Evolutionary conservation across 257 asterid genomes (phyloP).

Genomic region (Verbascum thapsus): DNA sequence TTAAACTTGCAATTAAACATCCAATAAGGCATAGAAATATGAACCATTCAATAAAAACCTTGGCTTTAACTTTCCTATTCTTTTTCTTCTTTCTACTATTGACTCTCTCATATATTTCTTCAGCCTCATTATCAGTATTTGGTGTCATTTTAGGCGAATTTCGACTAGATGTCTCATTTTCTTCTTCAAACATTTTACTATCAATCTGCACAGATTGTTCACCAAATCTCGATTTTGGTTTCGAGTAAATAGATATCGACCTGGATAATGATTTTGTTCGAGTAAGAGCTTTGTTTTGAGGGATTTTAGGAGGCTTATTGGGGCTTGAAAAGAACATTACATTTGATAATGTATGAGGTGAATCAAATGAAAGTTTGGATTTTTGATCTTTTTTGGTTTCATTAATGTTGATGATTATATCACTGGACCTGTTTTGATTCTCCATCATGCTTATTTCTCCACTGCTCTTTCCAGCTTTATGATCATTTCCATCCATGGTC

Average conservation of each 20-base stretch:
- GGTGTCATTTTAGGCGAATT: too few species aligned
- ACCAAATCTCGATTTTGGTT: slow-evolving; percentile 93
- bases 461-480: slow-evolving; percentile 29
- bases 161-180: too few species aligned
- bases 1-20: slow-evolving; percentile 57
- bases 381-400: slow-evolving; percentile 53
- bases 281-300: slow-evolving; percentile 51
- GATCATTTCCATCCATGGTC: slow-evolving; percentile 43
- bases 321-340: slow-evolving; percentile 49
- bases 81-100: slow-evolving; percentile 61
- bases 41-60: slow-evolving; percentile 76
- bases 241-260: slow-evolving; percentile 50
- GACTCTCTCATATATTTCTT: slow-evolving; percentile 84
- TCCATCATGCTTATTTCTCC: slow-evolving; percentile 62
- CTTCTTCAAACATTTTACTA: slow-evolving; percentile 42
- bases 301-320: slow-evolving; percentile 75
- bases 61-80: slow-evolving; percentile 60
- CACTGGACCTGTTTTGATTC: slow-evolving; percentile 55
- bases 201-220: slow-evolving; percentile 68
- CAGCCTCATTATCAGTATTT: too few species aligned
- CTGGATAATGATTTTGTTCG: slow-evolving; percentile 64
- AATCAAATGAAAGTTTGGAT: slow-evolving; percentile 39
- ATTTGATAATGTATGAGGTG: slow-evolving; percentile 52
- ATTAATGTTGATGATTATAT: slow-evolving; percentile 41
- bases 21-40: slow-evolving; percentile 65